Conservation (phyloP, 1,284 basidiomycete genomes). For the Omphalotus olearius region DNA sequence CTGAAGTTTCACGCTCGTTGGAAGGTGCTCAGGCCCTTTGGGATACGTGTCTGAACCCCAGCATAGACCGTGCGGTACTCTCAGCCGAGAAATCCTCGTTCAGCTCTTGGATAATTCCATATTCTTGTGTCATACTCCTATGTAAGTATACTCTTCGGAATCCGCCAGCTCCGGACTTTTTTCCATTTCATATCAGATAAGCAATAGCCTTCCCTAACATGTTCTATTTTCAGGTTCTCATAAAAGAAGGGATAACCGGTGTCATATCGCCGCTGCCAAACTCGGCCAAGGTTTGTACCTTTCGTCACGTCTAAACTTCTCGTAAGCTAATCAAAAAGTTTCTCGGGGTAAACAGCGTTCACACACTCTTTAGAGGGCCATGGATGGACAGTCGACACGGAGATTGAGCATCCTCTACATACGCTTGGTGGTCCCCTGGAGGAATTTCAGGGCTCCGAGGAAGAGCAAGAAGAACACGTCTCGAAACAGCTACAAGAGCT, state of each 20-base stretch:
- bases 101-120: conserved; percentile 72
- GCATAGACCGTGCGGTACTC: conserved; percentile 36
- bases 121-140: conserved; percentile 72
- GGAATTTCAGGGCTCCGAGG: conserved; percentile 39
- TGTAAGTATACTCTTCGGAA: conserved; percentile 49
- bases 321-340: conserved; percentile 4
- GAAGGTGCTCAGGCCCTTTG: conserved; percentile 72
- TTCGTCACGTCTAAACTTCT: conserved; percentile 4
- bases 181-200: conserved; percentile 12
- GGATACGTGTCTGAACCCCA: conserved; percentile 57
- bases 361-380: conserved; percentile 53
- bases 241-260: conserved; percentile 87
- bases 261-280: conserved; percentile 80
- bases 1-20: conserved; percentile 57
- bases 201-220: conserved; percentile 12
- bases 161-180: too few relatives aligned
- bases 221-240: conserved; percentile 70
- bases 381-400: conserved; percentile 74
- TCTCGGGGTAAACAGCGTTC: conserved; percentile 43
- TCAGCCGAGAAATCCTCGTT: conserved; percentile 42
- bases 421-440: conserved; percentile 53
- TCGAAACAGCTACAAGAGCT: conserved; percentile 18
- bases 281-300: conserved; percentile 61
- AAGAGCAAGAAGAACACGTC: conserved; percentile 32
- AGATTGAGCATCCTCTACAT: conserved; percentile 63